Base-by-base conservation (phyloP, 768 basidiomycete genomes). In the Erythrobasidium yunnanense region DNA sequence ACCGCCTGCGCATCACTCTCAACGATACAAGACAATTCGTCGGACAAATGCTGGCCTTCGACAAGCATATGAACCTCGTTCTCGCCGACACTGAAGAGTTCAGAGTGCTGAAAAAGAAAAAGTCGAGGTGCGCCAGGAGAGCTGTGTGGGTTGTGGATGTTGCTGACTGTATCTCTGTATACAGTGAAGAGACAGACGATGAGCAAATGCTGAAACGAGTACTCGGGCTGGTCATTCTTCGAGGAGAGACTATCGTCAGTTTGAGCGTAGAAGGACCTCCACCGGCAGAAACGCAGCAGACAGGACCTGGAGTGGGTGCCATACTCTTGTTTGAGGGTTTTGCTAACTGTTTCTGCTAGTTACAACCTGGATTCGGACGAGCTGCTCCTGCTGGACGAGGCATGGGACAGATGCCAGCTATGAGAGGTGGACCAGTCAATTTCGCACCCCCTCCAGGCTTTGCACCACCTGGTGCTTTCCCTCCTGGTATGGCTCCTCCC, bases 11-110 rank as follows among this genome's bases (percentile, higher is more conserved):
- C 79, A 85, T 97, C 66, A 95, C 91, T 66, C 85, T 97, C 78
- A 95, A 86, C 85, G 95, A 99, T 78, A 91, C 91, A 67, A 88
- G 95, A 77, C 83, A 87, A 65, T 80, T 97, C 73, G 90, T 88
- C 50, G 95, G 95, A 45, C 95, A 97, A 79, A 95, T 97, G 89
- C 87, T 99, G 76, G 95, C 95, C 56, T 99, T 96, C 76, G 95
- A 99, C 80, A 86, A 88, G 74, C 95, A 99, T 78, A 99, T 97
- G 95, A 99, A 99, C 79, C 81, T 99, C 72, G 95, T 99, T 49
- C 79, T 99, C 60, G 91, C 93, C 17, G 95, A 97, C 72, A 96
- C 92, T 75, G 95, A 99, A 77, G 95, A 99, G 78, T 99, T 97
- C 76, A 80, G 95, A 73, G 84, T 87, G 70, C 85, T 97, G 45